Conservation (phyloP, 2,329 filamentous ascomycete species). For the Colletotrichum lentis region DNA sequence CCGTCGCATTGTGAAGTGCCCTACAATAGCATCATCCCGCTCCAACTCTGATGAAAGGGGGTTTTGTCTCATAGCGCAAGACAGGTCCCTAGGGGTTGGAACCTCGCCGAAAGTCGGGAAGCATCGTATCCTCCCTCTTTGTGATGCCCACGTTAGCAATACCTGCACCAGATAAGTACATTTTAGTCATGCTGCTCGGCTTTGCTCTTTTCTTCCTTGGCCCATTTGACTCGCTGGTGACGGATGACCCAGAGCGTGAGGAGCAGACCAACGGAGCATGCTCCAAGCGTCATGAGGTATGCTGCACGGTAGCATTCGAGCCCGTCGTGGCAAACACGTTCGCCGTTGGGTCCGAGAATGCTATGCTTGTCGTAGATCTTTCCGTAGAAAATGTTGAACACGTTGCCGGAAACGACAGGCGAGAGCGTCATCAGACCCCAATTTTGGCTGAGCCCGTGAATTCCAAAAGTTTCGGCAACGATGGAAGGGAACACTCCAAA, state of each 20-base stretch:
- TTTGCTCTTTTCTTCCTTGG: slow-evolving; percentile 49
- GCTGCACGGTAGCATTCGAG: slow-evolving; percentile 81
- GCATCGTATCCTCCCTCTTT: background rate
- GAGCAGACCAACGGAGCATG: slow-evolving; percentile 72
- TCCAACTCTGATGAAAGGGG: too few species aligned
- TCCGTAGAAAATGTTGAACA: slow-evolving; percentile 94
- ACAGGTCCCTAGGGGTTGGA: background rate
- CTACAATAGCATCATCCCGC: background rate
- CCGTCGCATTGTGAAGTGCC: background rate
- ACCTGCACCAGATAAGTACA: background rate
- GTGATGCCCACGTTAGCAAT: background rate
- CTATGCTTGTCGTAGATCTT: slow-evolving; percentile 83
- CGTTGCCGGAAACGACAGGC: slow-evolving; percentile 85
- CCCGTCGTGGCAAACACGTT: slow-evolving; percentile 79
- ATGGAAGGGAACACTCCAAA: slow-evolving; percentile 95
- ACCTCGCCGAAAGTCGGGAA: too few species aligned
- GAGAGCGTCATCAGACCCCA: slow-evolving; percentile 96
- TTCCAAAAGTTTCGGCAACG: slow-evolving; percentile 88
- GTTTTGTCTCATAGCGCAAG: background rate
- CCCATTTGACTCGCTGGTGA: slow-evolving; percentile 58
- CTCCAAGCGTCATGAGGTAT: slow-evolving; percentile 79
- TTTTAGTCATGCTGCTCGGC: slow-evolving; percentile 50
- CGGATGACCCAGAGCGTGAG: slow-evolving; percentile 77
- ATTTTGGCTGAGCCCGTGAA: slow-evolving; percentile 88
- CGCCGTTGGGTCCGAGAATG: slow-evolving; percentile 70